Evolutionary conservation across 2,329 filamentous ascomycete species (phyloP).

Genomic region (Talaromyces sp.): DNA sequence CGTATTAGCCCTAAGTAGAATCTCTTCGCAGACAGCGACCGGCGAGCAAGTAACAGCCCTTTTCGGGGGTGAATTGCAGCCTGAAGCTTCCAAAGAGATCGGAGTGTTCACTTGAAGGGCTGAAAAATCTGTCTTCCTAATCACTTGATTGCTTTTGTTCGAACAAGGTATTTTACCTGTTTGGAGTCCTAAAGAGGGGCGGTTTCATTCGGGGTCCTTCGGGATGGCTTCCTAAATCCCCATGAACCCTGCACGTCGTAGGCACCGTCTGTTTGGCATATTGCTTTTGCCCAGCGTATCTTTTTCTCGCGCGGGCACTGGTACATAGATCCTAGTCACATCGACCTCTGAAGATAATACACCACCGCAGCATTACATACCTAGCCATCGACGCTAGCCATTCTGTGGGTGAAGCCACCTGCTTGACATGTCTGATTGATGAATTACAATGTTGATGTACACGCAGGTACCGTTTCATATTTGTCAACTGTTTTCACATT

Average conservation of each 20-base stretch:
- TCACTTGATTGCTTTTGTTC: constrained; percentile 1
- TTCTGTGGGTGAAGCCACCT: not conserved
- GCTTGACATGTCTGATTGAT: not conserved
- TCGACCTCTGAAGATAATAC: constrained; percentile 1
- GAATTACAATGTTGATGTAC: not conserved
- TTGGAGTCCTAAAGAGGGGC: not conserved
- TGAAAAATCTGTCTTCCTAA: not conserved
- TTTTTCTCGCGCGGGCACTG: not conserved
- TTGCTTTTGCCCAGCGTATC: constrained; percentile 5
- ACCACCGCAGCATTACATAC: not conserved
- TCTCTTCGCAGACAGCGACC: not conserved
- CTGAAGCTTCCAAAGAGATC: not conserved
- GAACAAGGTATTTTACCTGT: not conserved
- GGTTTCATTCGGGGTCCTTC: constrained; percentile 1
- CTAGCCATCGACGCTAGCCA: constrained; percentile 3
- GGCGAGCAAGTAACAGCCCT: not conserved
- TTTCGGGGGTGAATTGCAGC: not conserved
- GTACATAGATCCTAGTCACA: not conserved
- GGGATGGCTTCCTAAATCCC: not conserved
- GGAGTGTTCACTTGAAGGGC: constrained; percentile 2
- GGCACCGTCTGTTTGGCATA: not conserved
- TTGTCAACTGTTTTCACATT: not conserved
- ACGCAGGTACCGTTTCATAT: constrained; percentile 11
- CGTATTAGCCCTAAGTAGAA: not conserved
- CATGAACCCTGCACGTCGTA: not conserved